A percentile compares a stretch with the other conserved stretches of the same genome.
phyloP scores from a whole-genome alignment of 1,139 yeast species.

The Hanseniaspora uvarum region DNA sequence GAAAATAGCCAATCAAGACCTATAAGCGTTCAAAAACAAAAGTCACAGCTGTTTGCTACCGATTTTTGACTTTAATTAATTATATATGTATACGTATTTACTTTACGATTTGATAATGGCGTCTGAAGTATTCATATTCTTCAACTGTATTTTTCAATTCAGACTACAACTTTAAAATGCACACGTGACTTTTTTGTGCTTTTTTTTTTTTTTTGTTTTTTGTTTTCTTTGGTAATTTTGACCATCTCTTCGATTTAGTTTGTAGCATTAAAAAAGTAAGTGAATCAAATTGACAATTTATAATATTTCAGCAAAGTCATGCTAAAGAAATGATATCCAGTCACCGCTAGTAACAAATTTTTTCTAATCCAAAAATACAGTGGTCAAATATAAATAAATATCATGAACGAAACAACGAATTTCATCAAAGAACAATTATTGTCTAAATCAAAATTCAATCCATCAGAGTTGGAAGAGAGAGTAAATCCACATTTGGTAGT shows the following conservation, averaged over 20 bases:
- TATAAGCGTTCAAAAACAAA: constrained; percentile 9
- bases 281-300: background rate
- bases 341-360: too few relatives aligned
- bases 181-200: background rate
- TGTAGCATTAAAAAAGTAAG: background rate
- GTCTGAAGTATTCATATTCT: background rate
- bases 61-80: background rate
- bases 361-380: too few relatives aligned
- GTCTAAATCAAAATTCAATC: constrained; percentile 6
- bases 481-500: constrained; percentile 13
- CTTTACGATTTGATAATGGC: background rate
- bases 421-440: constrained; percentile 1
- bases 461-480: constrained; percentile 8
- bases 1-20: constrained; percentile 16
- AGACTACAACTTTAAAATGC: too few relatives aligned
- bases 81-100: background rate
- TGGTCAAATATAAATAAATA: background rate
- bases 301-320: background rate
- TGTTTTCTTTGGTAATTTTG: too few relatives aligned
- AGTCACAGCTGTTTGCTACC: constrained; percentile 10
- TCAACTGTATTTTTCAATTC: background rate
- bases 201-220: background rate
- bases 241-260: background rate
- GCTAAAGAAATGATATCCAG: background rate
- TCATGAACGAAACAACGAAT: constrained; percentile 1